Conservation (phyloP, 306 rosid genomes). For the Begonia peltatifolia region DNA sequence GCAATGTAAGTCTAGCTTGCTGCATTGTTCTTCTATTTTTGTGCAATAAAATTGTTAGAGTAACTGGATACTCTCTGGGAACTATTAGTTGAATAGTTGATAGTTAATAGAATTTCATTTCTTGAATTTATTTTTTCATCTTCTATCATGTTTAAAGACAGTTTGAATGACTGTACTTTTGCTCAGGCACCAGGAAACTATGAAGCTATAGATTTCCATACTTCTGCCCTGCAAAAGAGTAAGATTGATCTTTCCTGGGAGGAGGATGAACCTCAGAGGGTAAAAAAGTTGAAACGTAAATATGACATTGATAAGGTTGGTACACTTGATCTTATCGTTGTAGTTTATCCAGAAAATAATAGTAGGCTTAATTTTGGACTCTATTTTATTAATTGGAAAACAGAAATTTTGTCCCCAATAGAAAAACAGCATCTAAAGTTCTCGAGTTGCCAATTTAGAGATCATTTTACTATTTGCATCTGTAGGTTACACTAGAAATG, state of each 20-base stretch:
- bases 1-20: too few relatives aligned
- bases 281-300: constrained; percentile 53
- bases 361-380: too few relatives aligned
- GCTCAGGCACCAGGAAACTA: constrained; percentile 64
- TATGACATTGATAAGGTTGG: constrained; percentile 65
- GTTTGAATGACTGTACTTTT: neutral
- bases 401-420: too few relatives aligned
- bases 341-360: neutral
- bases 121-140: neutral
- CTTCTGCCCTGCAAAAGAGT: constrained; percentile 77
- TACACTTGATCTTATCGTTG: constrained; percentile 4
- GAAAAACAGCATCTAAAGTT: too few relatives aligned
- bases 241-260: constrained; percentile 71
- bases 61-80: too few relatives aligned
- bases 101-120: neutral
- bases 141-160: too few relatives aligned
- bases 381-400: too few relatives aligned
- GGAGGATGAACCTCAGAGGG: constrained; percentile 78
- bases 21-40: too few relatives aligned
- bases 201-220: constrained; percentile 49
- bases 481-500: too few relatives aligned
- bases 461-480: too few relatives aligned
- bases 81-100: neutral
- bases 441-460: too few relatives aligned
- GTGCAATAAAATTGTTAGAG: too few relatives aligned